Conservation (phyloP, 73 alveolate genomes). For the Paramecium tetraurelia region DNA sequence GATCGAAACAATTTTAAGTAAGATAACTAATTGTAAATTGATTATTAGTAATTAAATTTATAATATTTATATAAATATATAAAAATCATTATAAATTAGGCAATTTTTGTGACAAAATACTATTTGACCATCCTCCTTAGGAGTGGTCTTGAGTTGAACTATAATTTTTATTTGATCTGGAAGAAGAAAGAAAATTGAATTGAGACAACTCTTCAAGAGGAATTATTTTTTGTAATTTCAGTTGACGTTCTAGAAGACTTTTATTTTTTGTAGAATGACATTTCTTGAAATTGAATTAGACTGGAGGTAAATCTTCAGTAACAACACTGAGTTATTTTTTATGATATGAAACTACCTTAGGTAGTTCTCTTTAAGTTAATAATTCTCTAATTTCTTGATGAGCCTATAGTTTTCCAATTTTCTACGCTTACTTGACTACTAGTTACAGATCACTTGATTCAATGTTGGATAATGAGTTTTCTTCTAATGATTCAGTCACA, state of each 20-base stretch:
- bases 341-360: neutral
- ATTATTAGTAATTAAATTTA: neutral
- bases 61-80: neutral
- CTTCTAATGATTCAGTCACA: neutral
- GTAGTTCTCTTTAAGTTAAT: neutral
- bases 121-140: constrained; percentile 2
- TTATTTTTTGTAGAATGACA: neutral
- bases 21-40: neutral
- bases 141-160: neutral
- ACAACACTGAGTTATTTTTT: neutral
- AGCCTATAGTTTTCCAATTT: neutral
- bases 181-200: neutral
- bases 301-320: neutral
- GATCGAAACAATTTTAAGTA: neutral
- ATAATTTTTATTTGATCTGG: neutral
- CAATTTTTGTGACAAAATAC: neutral
- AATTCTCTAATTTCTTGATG: neutral
- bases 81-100: neutral
- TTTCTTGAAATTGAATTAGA: neutral
- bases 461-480: neutral
- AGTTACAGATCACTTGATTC: neutral
- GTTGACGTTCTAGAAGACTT: neutral
- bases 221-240: neutral
- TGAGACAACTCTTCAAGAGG: neutral
- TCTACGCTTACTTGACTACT: neutral